A percentile compares a stretch with the other conserved stretches of the same genome.
These are phyloP conservation scores for Trichopus zeylanicus DNA, from an alignment of 116 monocot species.

Conservation along the genomic window DNA sequence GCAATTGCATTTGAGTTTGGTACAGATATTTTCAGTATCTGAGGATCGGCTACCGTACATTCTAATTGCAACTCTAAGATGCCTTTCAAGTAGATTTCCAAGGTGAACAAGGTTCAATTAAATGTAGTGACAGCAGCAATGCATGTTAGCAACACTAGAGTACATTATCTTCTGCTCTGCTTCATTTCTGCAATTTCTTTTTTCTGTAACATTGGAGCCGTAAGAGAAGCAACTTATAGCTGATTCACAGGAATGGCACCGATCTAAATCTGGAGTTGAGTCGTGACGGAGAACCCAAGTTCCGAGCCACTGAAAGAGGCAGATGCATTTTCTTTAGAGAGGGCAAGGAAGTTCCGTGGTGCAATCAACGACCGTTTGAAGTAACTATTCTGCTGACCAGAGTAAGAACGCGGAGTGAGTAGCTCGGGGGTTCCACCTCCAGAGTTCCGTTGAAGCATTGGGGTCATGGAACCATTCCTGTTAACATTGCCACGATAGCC, in stretches of 20 bases:
- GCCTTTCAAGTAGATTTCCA: no score
- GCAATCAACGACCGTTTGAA: conserved; percentile 42
- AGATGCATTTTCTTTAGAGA: conserved; percentile 61
- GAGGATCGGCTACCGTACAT: no score
- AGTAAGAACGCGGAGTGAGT: conserved; percentile 69
- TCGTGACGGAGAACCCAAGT: conserved; percentile 21
- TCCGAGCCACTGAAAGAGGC: conserved; percentile 66
- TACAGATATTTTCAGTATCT: no score
- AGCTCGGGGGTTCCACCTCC: conserved; percentile 68
- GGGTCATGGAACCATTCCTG: conserved; percentile 55
- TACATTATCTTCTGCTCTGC: neutral
- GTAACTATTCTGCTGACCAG: conserved; percentile 59
- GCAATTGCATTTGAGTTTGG: no score
- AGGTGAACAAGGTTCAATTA: no score
- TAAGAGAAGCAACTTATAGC: neutral
- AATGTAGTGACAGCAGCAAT: no score
- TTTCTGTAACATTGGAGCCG: no score
- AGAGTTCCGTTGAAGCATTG: conserved; percentile 44
- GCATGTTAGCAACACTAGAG: neutral
- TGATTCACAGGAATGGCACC: no score
- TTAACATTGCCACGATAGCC: conserved; percentile 28
- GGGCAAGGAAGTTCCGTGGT: conserved; percentile 50
- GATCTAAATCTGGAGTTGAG: neutral
- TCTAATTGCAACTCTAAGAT: no score
- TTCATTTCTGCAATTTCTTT: neutral